Percentiles rank a stretch among this genome's conserved stretches.
phyloP scores from a whole-genome alignment of 148 eudicot species.

The Talinum fruticosum region DNA sequence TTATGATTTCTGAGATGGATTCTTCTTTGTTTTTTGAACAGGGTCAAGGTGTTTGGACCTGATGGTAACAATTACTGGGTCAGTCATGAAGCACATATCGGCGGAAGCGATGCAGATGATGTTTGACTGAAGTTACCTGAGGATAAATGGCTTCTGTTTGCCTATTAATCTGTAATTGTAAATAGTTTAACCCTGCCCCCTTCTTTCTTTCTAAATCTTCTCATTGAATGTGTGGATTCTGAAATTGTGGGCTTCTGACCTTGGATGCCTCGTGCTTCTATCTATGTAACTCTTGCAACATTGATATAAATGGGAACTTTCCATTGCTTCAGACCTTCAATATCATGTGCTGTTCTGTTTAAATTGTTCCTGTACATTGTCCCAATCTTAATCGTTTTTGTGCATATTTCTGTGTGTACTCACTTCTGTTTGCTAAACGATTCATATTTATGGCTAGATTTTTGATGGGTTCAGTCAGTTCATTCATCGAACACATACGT shows the following conservation, averaged over 20 bases:
- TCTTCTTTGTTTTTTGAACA: slow-evolving; percentile 26
- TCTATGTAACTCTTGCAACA: slow-evolving; percentile 11
- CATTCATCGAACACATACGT: too few species aligned
- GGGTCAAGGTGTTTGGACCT: slow-evolving; percentile 82
- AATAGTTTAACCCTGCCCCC: slow-evolving; percentile 38
- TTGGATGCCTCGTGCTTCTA: too few species aligned
- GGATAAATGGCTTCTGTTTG: not conserved
- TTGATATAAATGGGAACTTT: slow-evolving; percentile 22
- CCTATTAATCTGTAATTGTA: slow-evolving; percentile 46
- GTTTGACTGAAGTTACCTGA: slow-evolving; percentile 33
- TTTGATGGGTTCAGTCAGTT: too few species aligned
- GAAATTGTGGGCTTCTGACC: slow-evolving; percentile 25
- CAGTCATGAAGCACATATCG: slow-evolving; percentile 54
- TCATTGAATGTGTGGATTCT: slow-evolving; percentile 28
- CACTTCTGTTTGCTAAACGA: too few species aligned
- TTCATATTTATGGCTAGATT: too few species aligned
- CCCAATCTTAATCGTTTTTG: not conserved
- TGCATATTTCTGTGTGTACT: not conserved
- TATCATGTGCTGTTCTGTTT: slow-evolving; percentile 15
- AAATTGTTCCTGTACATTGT: slow-evolving; percentile 13
- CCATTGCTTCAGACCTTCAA: slow-evolving; percentile 19
- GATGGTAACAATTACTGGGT: slow-evolving; percentile 84
- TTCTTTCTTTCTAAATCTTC: not conserved
- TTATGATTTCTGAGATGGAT: not conserved
- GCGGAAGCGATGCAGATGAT: slow-evolving; percentile 89